Base-by-base conservation (phyloP, 1,284 basidiomycete species). In the Agroathelia rolfsii region DNA sequence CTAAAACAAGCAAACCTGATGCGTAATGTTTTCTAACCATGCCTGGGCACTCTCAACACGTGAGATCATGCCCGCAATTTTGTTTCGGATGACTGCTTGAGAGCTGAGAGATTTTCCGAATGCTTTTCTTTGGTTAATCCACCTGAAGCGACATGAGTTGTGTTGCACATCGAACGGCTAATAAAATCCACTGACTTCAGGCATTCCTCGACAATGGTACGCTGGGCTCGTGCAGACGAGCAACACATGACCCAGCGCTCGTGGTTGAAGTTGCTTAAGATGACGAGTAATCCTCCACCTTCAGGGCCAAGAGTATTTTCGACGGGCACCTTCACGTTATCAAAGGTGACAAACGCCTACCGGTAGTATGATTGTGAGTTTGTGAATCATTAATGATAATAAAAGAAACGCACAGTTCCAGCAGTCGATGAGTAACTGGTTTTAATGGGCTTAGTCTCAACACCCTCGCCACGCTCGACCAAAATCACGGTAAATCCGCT, bases 251-350 rank as follows among this genome's bases (percentile, higher is more conserved):
- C 72, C 76, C 70, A 64, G 44, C 73, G 64, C 56, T 72, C 72
- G 46, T 75, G 72, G 47, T 75, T 75, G 51, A 75, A 75, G 50
- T 75, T 76, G 37, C 71, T 65, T 30, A 57, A 38, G 52, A 84
- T 79, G 41, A 86, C 83, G 43, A 76, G 73, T 33, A 89, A 66
- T 20, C 86, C 87, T 35, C 76, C 72, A 30, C 82, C 76, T 46
- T 84, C 83, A 37, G 76, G 64, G n/a, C 87, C 87, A 21, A 92
- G 66, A 13, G 84, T 79, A 58, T 90, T 77, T 46, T 74, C 75
- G 11, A 76, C 70, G 2, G 85, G 84, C 3, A 89, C 82, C 44
- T 69, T 72, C 42, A 87, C 83, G 39, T 88, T 75, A 55, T 89
- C 83, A 45, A 86, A 88, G 0, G 82, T 85, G 44, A 89, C 64